phyloP scores from a whole-genome alignment of 129 eudicot genomes.

The Flaveria trinervia region DNA sequence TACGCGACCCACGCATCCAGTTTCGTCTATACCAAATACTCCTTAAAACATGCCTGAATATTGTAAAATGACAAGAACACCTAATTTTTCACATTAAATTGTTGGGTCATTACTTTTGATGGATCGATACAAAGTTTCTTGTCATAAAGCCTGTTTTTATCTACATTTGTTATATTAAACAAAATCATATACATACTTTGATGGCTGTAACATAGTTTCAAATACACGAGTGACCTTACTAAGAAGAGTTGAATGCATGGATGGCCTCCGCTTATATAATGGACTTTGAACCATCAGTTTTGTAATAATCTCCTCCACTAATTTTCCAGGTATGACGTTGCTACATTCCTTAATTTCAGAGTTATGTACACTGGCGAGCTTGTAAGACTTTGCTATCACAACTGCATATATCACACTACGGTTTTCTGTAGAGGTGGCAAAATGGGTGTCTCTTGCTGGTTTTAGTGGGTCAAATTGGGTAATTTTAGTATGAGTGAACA shows the following conservation, averaged over 20 bases:
- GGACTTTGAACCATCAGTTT: neutral
- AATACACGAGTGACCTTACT: neutral
- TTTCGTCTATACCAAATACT: neutral
- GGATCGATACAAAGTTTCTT: neutral
- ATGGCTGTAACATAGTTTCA: constrained; percentile 8
- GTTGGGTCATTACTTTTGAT: neutral
- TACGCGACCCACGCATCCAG: neutral
- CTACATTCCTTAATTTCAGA: constrained; percentile 67
- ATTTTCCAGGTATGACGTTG: constrained; percentile 81
- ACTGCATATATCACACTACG: neutral
- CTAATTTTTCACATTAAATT: neutral
- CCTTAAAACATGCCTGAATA: neutral
- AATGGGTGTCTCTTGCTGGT: constrained; percentile 6
- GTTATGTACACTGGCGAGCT: constrained; percentile 63
- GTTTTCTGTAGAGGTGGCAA: constrained; percentile 12
- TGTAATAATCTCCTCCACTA: constrained; percentile 21
- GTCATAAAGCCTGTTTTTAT: no score
- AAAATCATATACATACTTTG: neutral
- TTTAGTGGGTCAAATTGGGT: constrained; percentile 8
- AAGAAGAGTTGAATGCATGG: neutral
- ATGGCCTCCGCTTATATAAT: constrained; percentile 2
- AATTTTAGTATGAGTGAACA: neutral
- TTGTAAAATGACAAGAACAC: neutral
- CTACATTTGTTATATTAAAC: no score
- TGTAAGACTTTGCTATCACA: constrained; percentile 48